Conservation (phyloP, 192 early-diverging fungal genomes). For the Backusella morwellensis region DNA sequence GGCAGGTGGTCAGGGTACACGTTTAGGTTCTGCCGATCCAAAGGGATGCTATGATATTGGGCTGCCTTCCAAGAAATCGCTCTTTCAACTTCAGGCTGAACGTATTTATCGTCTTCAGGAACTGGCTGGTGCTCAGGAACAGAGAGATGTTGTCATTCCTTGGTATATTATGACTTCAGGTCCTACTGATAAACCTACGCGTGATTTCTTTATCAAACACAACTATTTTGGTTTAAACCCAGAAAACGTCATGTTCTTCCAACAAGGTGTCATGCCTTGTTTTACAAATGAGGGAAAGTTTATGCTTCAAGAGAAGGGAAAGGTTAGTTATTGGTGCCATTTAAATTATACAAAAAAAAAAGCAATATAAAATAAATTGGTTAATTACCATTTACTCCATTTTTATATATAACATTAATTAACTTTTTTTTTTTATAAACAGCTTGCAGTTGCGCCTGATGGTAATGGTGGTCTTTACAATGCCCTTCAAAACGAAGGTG, state of each 20-base stretch:
- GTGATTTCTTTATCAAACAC: slow-evolving; percentile 64
- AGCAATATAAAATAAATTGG: neutral
- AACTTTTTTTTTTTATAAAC: neutral
- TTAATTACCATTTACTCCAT: neutral
- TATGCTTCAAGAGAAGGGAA: slow-evolving; percentile 67
- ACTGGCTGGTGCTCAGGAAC: slow-evolving; percentile 33
- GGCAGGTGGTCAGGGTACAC: slow-evolving; percentile 85
- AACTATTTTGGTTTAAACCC: slow-evolving; percentile 76
- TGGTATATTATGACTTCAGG: slow-evolving; percentile 97
- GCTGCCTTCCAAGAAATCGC: slow-evolving; percentile 81
- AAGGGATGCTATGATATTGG: slow-evolving; percentile 93
- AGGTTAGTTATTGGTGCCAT: slow-evolving; percentile 30
- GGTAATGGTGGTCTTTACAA: slow-evolving; percentile 89
- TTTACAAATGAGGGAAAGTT: slow-evolving; percentile 86
- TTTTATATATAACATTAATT: neutral
- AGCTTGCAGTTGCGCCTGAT: slow-evolving; percentile 66
- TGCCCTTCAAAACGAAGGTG: slow-evolving; percentile 75
- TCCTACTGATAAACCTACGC: slow-evolving; percentile 74
- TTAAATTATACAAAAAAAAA: neutral
- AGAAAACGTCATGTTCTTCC: slow-evolving; percentile 84
- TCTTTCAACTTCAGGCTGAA: slow-evolving; percentile 91
- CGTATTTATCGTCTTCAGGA: slow-evolving; percentile 82
- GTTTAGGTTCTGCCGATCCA: slow-evolving; percentile 71
- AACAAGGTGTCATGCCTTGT: slow-evolving; percentile 85
- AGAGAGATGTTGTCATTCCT: slow-evolving; percentile 58